Base-by-base conservation (phyloP, 306 rosid genomes). In the Gleditsia sinensis region DNA sequence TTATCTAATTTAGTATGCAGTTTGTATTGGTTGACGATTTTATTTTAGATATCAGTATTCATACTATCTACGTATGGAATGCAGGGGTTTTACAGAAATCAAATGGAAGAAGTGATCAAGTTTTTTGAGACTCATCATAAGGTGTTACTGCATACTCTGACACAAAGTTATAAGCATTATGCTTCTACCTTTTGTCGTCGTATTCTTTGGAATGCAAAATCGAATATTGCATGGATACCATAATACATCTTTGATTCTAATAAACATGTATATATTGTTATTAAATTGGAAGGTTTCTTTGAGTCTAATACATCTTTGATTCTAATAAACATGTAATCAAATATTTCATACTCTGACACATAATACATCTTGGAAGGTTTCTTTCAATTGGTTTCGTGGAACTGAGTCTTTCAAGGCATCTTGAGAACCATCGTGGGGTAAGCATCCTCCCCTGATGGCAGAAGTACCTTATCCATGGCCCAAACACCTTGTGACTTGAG, bases 81-180 rank as follows among this genome's bases (percentile, higher is more conserved):
- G 88, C 88, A 94, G 98, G 98, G 98, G 34, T 83, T 94, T 80
- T 95, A 95, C 85, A 76, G 99, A 83, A 95, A 95, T 60, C 98
- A 95, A 54, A 95, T 95, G 99, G 99, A 95, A 83, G 99, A 95
- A 90, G 98, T 92, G 82, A 95, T 95, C 7, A 88, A 88, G 84
- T 95, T 95, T 79, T 95, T 95, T 75, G 99, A 95, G 86, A 88
- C 99, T 69, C 93, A 95, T 59, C 99, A 95, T 85, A 84, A 95
- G 98, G 99, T 92, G 69, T 63, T 32, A 40, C 71, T 33, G 12
- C 67, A 27, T 67, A 21, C 10, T 60, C 46, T 62, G 20, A 51
- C n/a, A 23, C 49, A 8, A 59, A 27, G 25, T 67, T 42, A 30
- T 21, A 28, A 9, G 46, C 28, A 24, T 33, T 39, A 6, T 67